Percentiles rank a stretch among this genome's conserved stretches.
Conservation (phyloP, 2,329 filamentous ascomycete species). For the Trichophyton verrucosum region DNA sequence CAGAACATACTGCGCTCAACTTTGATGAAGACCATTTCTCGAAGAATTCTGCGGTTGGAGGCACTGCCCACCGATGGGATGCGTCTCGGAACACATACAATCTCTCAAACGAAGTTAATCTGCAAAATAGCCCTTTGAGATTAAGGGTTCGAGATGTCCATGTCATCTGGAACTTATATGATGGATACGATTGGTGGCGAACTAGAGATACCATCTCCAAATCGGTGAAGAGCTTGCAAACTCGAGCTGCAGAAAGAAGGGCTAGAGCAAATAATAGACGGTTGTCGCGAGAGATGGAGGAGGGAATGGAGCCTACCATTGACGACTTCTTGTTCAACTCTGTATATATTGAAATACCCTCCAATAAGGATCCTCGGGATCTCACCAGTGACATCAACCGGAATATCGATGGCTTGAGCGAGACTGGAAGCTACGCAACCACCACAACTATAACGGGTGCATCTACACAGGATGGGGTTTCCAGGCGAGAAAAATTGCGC, state of each 20-base stretch:
- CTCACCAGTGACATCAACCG: conserved; percentile 75
- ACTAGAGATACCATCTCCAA: conserved; percentile 79
- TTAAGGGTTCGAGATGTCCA: conserved; percentile 76
- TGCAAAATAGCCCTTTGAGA: conserved; percentile 57
- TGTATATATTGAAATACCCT: conserved; percentile 88
- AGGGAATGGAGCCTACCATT: conserved; percentile 71
- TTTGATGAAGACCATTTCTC: conserved; percentile 72
- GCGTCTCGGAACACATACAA: conserved; percentile 65
- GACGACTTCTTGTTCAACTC: conserved; percentile 97
- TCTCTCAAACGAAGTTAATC: conserved; percentile 47
- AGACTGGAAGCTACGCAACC: conserved; percentile 79
- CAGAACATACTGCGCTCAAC: conserved; percentile 50
- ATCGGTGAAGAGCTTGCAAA: conserved; percentile 78
- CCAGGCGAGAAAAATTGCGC: conserved; percentile 49
- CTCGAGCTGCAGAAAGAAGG: conserved; percentile 63
- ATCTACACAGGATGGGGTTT: conserved; percentile 23
- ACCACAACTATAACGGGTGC: conserved; percentile 42
- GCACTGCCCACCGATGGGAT: conserved; percentile 67
- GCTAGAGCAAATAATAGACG: conserved; percentile 46
- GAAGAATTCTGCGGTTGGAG: conserved; percentile 46
- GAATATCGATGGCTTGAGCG: conserved; percentile 74
- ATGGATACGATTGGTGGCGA: conserved; percentile 90
- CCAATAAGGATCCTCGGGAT: conserved; percentile 72
- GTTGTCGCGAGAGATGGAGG: conserved; percentile 46
- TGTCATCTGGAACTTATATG: conserved; percentile 93